These are phyloP conservation scores for Coniochaeta ligniaria DNA, from an alignment of 2,329 filamentous ascomycete genomes.

Conservation along the genomic window DNA sequence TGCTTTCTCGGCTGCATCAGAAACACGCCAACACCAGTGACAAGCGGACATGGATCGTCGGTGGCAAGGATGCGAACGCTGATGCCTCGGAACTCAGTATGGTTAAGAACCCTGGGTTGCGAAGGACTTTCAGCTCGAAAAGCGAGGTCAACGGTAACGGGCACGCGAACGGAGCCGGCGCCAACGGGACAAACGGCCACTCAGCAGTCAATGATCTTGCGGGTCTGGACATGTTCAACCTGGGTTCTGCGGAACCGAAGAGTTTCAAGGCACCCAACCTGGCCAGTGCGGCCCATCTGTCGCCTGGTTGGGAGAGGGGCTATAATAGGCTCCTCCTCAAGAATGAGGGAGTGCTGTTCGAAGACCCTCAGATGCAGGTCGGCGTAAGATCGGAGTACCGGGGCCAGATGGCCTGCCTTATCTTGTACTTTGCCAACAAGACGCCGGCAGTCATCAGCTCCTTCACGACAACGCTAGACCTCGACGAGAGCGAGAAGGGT, in stretches of 20 bases:
- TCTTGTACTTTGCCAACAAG: slow-evolving; percentile 95
- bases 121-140: slow-evolving; percentile 72
- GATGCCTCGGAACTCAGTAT: slow-evolving; percentile 74
- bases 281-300: slow-evolving; percentile 85
- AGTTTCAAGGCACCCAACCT: slow-evolving; percentile 68
- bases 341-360: slow-evolving; percentile 83
- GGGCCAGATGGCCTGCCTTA: slow-evolving; percentile 89
- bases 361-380: slow-evolving; percentile 90
- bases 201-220: slow-evolving; percentile 59
- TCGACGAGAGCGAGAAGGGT: slow-evolving; percentile 58
- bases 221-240: slow-evolving; percentile 70
- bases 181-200: slow-evolving; percentile 43
- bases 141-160: slow-evolving; percentile 38
- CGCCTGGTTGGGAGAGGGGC: slow-evolving; percentile 88
- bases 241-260: slow-evolving; percentile 50
- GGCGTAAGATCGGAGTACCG: slow-evolving; percentile 91
- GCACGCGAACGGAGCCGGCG: slow-evolving; percentile 26
- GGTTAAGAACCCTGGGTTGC: slow-evolving; percentile 73
- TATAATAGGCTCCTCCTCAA: slow-evolving; percentile 76
- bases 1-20: slow-evolving; percentile 87
- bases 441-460: slow-evolving; percentile 77
- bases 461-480: slow-evolving; percentile 89
- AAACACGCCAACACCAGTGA: slow-evolving; percentile 91
- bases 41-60: slow-evolving; percentile 96
- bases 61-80: slow-evolving; percentile 86